phyloP scores from a whole-genome alignment of 73 alveolate genomes.

The Paramecium bursaria region DNA sequence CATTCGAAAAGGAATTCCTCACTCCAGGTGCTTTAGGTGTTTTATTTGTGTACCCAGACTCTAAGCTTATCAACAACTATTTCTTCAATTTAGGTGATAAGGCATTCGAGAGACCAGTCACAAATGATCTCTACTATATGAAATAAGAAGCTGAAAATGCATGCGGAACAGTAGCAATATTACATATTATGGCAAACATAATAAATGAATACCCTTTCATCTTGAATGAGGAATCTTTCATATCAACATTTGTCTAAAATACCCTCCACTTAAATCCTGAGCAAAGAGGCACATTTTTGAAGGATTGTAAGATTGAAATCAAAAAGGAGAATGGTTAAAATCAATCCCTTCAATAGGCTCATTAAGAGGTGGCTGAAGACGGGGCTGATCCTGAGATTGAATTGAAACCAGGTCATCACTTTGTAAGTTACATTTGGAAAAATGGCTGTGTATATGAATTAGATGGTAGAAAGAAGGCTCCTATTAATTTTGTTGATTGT shows the following conservation, averaged over 20 bases:
- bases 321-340: constrained; percentile 39
- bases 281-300: constrained; percentile 55
- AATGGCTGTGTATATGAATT: constrained; percentile 69
- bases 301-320: constrained; percentile 45
- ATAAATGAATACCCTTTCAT: not conserved
- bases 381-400: constrained; percentile 29
- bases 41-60: constrained; percentile 68
- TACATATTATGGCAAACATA: constrained; percentile 68
- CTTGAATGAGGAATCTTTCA: constrained; percentile 51
- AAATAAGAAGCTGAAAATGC: constrained; percentile 75
- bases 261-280: constrained; percentile 55
- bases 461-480: constrained; percentile 74
- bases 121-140: constrained; percentile 66
- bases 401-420: constrained; percentile 68
- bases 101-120: constrained; percentile 23
- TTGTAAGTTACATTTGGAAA: constrained; percentile 69
- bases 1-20: constrained; percentile 58
- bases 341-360: constrained; percentile 37
- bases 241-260: constrained; percentile 15
- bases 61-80: constrained; percentile 46
- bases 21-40: constrained; percentile 64
- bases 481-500: constrained; percentile 66
- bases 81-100: constrained; percentile 48
- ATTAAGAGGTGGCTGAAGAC: constrained; percentile 61
- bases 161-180: constrained; percentile 72